Evolutionary conservation across 148 eudicot genomes (phyloP), one percentile per base, ranked within the genome.

Genomic region (Cornus florida): DNA sequence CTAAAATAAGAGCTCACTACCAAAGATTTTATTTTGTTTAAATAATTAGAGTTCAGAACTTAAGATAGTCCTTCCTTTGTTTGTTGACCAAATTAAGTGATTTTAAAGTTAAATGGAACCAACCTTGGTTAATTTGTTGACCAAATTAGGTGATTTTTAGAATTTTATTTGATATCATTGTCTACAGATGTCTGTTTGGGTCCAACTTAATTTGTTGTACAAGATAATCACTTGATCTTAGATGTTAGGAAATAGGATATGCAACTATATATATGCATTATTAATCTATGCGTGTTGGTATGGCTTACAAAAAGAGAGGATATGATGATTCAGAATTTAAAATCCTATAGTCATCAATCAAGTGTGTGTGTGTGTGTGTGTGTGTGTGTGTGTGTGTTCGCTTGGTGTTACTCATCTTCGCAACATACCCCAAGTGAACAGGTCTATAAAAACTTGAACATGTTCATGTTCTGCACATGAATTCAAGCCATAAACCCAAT

Each of bases 51-150:
- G 19, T 32, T 68, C 14, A 28, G 70, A 43, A 35, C 38, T 67
- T 67, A 16, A 28, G 28, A 28, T 19, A 31, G 38, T 22, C 33
- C 43, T 39, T 67, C 35, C 41, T 28, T 28, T 31, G 70, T 68
- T 68, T 28, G 70, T 68, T 13, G 70, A 28, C 70, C n/a, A 68
- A 68, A 68, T 68, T 68, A 32, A 20, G 70, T 68, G 70, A 31
- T 68, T 28, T 31, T 10, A 32, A 68, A 14, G 38, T 13, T 68
- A 12, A 28, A 41, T 43, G 1, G 10, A 14, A 7, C 32, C 38
- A 2, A 24, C 32, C 69, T 8, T 23, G n/a, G n/a, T n/a, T 68
- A 4, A 6, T 43, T 43, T 28, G 70, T 68, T 13, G 70, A 28
- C 70, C n/a, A 68, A 68, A 68, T 68, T 68, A 32, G 39, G 70